Conservation (phyloP, 2,329 filamentous ascomycete species). For the Epichloe sp. region DNA sequence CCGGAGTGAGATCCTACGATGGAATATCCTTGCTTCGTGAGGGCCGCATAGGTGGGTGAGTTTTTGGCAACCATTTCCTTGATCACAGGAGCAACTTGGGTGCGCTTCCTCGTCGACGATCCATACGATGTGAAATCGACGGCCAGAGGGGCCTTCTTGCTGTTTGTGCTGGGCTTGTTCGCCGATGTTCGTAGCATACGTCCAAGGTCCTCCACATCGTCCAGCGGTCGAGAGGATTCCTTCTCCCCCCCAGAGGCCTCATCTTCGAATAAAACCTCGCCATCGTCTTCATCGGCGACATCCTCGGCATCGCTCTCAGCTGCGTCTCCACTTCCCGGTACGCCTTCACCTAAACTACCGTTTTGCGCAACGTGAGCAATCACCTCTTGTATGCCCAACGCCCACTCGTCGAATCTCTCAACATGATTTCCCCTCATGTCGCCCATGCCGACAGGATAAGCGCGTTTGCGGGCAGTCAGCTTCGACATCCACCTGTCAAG, state of each 20-base stretch:
- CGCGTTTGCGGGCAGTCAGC: slow-evolving; percentile 71
- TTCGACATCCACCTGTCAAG: slow-evolving; percentile 97
- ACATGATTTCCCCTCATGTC: slow-evolving; percentile 67
- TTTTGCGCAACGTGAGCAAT: slow-evolving; percentile 50
- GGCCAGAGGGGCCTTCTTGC: slow-evolving; percentile 42
- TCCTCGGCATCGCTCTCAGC: slow-evolving; percentile 75
- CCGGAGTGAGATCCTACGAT: slow-evolving; percentile 93
- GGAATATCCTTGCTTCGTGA: slow-evolving; percentile 93
- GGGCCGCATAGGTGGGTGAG: slow-evolving; percentile 74
- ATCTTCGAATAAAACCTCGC: slow-evolving; percentile 32
- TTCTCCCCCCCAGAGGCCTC: slow-evolving; percentile 24
- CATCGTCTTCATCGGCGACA: slow-evolving; percentile 44
- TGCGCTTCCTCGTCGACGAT: slow-evolving; percentile 32
- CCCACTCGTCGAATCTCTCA: slow-evolving; percentile 63
- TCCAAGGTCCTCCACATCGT: slow-evolving; percentile 78
- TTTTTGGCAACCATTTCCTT: slow-evolving; percentile 93
- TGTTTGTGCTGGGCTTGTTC: slow-evolving; percentile 16
- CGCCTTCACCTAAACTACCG: slow-evolving; percentile 47
- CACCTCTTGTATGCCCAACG: slow-evolving; percentile 57
- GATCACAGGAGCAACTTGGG: slow-evolving; percentile 28
- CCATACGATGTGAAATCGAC: slow-evolving; percentile 76
- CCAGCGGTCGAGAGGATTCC: slow-evolving; percentile 33
- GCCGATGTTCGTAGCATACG: slow-evolving; percentile 42
- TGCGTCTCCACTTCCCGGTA: slow-evolving; percentile 69
- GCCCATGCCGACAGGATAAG: slow-evolving; percentile 78